These are phyloP conservation scores for Nemophila menziesii DNA, from an alignment of 257 asterid species.

Conservation along the genomic window DNA sequence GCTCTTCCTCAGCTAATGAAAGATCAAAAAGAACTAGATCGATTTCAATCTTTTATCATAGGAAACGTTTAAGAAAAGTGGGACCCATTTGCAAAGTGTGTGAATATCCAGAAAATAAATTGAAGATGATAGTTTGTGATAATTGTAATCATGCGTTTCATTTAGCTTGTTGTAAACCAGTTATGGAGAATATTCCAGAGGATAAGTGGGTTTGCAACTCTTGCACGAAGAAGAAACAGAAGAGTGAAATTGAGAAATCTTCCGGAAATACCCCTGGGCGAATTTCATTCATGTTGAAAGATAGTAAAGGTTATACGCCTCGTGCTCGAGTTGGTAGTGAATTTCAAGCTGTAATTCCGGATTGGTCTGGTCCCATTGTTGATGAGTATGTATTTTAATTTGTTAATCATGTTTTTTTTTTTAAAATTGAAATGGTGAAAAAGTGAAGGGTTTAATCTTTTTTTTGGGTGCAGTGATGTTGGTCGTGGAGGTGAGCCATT, in stretches of 20 bases:
- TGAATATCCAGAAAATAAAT: slow-evolving; percentile 30
- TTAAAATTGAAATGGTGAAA: not conserved
- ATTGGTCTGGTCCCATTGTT: slow-evolving; percentile 48
- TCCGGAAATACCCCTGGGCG: slow-evolving; percentile 29
- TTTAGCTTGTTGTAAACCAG: slow-evolving; percentile 57
- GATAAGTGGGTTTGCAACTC: slow-evolving; percentile 73
- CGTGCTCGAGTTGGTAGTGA: slow-evolving; percentile 53
- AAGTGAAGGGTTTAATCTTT: not conserved
- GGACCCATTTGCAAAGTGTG: slow-evolving; percentile 44
- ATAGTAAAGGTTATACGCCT: slow-evolving; percentile 42
- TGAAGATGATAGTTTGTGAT: slow-evolving; percentile 66
- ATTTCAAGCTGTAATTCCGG: slow-evolving; percentile 71
- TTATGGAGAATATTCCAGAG: slow-evolving; percentile 35
- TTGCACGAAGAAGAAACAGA: slow-evolving; percentile 62
- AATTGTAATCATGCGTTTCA: slow-evolving; percentile 70
- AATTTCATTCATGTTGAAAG: slow-evolving; percentile 43
- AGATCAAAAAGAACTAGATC: slow-evolving; percentile 48
- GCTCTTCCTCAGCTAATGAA: slow-evolving; percentile 52
- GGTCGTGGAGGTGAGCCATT: slow-evolving; percentile 37
- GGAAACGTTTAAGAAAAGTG: slow-evolving; percentile 40
- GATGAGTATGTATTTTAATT: slow-evolving; percentile 36
- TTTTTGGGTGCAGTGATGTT: slow-evolving; percentile 27
- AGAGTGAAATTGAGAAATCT: slow-evolving; percentile 44
- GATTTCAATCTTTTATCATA: slow-evolving; percentile 45
- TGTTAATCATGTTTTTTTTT: not conserved